Evolutionary conservation across 305 asterid genomes (phyloP).

Genomic region (Andrographis paniculata): DNA sequence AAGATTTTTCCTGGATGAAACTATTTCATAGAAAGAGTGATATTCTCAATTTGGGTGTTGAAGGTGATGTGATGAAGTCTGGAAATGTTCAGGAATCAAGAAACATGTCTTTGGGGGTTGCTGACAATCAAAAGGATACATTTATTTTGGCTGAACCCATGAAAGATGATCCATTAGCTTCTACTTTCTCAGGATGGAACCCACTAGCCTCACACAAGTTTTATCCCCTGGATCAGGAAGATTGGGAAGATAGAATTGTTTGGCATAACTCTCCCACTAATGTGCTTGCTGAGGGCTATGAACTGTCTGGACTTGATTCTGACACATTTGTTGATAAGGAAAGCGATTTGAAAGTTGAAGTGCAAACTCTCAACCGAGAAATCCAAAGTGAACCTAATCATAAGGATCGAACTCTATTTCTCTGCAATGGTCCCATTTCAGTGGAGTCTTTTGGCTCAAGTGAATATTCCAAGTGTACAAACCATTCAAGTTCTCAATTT

Average conservation of each 20-base stretch:
- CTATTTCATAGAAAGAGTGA: conserved; percentile 33
- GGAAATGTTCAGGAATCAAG: conserved; percentile 23
- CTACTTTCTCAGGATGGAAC: conserved; percentile 37
- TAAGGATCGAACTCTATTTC: conserved; percentile 31
- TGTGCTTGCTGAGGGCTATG: conserved; percentile 59
- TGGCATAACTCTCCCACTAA: conserved; percentile 68
- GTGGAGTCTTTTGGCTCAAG: conserved; percentile 69
- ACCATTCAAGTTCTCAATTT: conserved; percentile 15
- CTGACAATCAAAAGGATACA: conserved; percentile 38
- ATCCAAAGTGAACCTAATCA: conserved; percentile 33
- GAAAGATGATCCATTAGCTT: conserved; percentile 21
- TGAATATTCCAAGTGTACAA: conserved; percentile 19
- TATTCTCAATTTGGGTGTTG: conserved; percentile 26
- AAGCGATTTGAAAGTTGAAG: conserved; percentile 31
- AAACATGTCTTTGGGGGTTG: conserved; percentile 26
- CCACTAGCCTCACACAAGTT: conserved; percentile 36
- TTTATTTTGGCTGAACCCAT: conserved; percentile 47
- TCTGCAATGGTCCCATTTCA: conserved; percentile 29
- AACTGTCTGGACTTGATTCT: conserved; percentile 80
- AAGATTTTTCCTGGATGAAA: conserved; percentile 50
- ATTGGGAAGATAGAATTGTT: conserved; percentile 94
- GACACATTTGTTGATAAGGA: conserved; percentile 46
- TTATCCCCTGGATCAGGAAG: conserved; percentile 84
- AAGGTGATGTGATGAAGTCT: conserved; percentile 22
- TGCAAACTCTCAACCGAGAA: conserved; percentile 23